Evolutionary conservation across 2,329 filamentous ascomycete genomes (phyloP).

Genomic region (Tolypocladium inflatum): DNA sequence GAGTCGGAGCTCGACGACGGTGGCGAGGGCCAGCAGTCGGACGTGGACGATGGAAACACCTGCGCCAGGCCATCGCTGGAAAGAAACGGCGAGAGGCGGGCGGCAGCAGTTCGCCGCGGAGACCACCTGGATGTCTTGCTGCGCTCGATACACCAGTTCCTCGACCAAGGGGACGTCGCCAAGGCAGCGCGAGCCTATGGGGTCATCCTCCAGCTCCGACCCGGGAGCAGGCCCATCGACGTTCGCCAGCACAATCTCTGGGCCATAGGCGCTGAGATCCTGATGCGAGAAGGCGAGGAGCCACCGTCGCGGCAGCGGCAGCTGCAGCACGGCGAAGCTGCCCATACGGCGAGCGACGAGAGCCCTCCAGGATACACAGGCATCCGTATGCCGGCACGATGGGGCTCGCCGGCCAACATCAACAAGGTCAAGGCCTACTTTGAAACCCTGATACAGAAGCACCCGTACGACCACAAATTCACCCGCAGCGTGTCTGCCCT

Average conservation of each 20-base stretch:
- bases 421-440: slow-evolving; percentile 52
- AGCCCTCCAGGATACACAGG: background rate
- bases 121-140: slow-evolving; percentile 58
- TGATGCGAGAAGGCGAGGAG: slow-evolving; percentile 52
- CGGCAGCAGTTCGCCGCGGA: slow-evolving; percentile 5
- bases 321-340: background rate
- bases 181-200: slow-evolving; percentile 69
- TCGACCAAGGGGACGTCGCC: slow-evolving; percentile 59
- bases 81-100: background rate
- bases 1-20: background rate
- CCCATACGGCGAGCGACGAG: background rate
- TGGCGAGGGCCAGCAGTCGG: background rate
- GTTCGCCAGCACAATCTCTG: slow-evolving; percentile 62
- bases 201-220: slow-evolving; percentile 52
- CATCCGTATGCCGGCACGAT: slow-evolving; percentile 13
- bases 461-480: slow-evolving; percentile 57
- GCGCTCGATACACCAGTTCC: slow-evolving; percentile 60
- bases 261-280: slow-evolving; percentile 76
- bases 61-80: slow-evolving; percentile 13
- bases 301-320: background rate
- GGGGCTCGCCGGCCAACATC: slow-evolving; percentile 37
- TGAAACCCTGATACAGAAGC: slow-evolving; percentile 65
- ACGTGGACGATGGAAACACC: slow-evolving; percentile 33
- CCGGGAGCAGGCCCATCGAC: slow-evolving; percentile 43
- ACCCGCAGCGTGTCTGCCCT: slow-evolving; percentile 53